Evolutionary conservation across 306 rosid genomes (phyloP).

Genomic region (Herpetospermum pedunculosum): DNA sequence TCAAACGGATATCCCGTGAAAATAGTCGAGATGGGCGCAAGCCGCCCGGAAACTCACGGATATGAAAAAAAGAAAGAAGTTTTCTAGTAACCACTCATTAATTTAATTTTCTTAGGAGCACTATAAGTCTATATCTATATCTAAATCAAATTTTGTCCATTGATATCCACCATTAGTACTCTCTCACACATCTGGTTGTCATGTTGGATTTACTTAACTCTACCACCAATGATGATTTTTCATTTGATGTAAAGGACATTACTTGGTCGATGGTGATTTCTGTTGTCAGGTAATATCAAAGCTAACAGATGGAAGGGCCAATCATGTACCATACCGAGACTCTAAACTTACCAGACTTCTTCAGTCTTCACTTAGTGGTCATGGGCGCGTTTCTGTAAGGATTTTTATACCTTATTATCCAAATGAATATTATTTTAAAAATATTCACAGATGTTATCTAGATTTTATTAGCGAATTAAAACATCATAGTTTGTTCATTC

Average conservation of each 20-base stretch:
- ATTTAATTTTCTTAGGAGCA: background rate
- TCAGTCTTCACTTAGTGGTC: constrained; percentile 94
- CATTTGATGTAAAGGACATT: background rate
- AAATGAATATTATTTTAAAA: constrained; percentile 8
- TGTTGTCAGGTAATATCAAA: constrained; percentile 79
- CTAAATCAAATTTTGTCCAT: background rate
- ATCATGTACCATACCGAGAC: constrained; percentile 93
- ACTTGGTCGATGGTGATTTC: constrained; percentile 15
- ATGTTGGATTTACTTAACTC: background rate
- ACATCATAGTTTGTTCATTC: constrained; percentile 14
- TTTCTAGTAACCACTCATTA: background rate
- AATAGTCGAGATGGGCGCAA: no score
- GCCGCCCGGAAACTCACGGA: no score
- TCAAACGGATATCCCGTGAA: no score
- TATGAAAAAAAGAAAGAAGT: no score
- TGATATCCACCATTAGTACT: background rate
- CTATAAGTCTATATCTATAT: no score
- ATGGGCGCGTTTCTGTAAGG: constrained; percentile 97
- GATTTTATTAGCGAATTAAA: constrained; percentile 8
- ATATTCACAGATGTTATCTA: background rate
- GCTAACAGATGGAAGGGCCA: constrained; percentile 76
- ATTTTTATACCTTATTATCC: constrained; percentile 16
- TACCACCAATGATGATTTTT: background rate
- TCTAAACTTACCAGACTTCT: constrained; percentile 93
- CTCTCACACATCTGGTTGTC: background rate